Evolutionary conservation across 805 yeast genomes (phyloP).

Genomic region (Cyberlindnera sargentensis): DNA sequence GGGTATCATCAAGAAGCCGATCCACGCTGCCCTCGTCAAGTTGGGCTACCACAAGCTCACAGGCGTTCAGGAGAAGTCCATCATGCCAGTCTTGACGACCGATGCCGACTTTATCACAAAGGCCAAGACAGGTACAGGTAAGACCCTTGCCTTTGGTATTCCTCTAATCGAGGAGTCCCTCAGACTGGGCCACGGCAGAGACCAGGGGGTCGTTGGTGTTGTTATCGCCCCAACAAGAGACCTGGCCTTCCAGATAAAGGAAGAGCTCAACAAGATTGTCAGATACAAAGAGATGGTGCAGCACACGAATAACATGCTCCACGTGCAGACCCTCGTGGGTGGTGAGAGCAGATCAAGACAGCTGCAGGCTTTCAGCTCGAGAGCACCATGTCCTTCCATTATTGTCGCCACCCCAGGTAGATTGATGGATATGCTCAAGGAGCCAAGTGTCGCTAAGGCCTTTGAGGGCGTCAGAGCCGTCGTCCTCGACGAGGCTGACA

Average conservation of each 20-base stretch:
- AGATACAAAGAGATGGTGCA: slow-evolving; percentile 19
- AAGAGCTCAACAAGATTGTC: slow-evolving; percentile 49
- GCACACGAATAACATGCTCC: slow-evolving; percentile 24
- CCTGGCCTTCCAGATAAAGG: slow-evolving; percentile 74
- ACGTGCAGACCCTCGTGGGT: slow-evolving; percentile 57
- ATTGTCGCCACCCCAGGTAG: slow-evolving; percentile 91
- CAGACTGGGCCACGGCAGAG: slow-evolving; percentile 23
- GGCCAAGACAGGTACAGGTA: slow-evolving; percentile 95
- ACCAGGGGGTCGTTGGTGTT: slow-evolving; percentile 45
- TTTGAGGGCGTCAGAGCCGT: slow-evolving; percentile 53
- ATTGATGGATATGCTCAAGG: slow-evolving; percentile 51
- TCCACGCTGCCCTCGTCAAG: slow-evolving; percentile 30
- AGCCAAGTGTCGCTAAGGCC: slow-evolving; percentile 34
- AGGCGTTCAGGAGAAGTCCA: slow-evolving; percentile 59
- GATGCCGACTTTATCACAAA: slow-evolving; percentile 71
- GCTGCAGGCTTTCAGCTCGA: slow-evolving; percentile 25
- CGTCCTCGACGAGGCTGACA: slow-evolving; percentile 89
- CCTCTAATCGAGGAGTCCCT: slow-evolving; percentile 62
- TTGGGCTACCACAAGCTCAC: slow-evolving; percentile 51
- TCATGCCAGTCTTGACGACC: slow-evolving; percentile 46
- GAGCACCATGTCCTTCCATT: slow-evolving; percentile 42
- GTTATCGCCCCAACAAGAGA: slow-evolving; percentile 89
- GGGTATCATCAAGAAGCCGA: slow-evolving; percentile 21
- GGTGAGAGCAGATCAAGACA: slow-evolving; percentile 43
- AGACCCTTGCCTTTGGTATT: slow-evolving; percentile 81